Conservation (phyloP, 2,329 filamentous ascomycete genomes). For the Fusarium clavum region DNA sequence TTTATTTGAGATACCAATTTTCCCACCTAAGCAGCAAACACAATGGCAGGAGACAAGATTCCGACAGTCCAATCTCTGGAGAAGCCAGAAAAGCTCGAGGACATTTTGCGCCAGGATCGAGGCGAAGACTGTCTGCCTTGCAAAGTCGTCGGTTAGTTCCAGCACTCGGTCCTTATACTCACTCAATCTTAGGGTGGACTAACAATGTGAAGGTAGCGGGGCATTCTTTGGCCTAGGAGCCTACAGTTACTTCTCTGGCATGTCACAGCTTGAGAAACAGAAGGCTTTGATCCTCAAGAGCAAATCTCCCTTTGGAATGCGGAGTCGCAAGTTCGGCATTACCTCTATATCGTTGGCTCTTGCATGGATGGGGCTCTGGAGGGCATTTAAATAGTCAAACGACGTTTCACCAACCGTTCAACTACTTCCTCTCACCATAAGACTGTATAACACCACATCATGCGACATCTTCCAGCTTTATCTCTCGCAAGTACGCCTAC, state of each 20-base stretch:
- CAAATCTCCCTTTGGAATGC: constrained; percentile 78
- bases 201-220: constrained; percentile 68
- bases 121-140: constrained; percentile 78
- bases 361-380: constrained; percentile 77
- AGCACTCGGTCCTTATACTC: constrained; percentile 6
- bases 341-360: constrained; percentile 74
- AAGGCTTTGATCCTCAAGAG: constrained; percentile 74
- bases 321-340: constrained; percentile 75
- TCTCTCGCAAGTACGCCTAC: background rate
- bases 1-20: background rate
- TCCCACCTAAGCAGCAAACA: constrained; percentile 3
- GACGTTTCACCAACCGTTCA: background rate
- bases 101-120: constrained; percentile 66
- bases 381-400: constrained; percentile 62
- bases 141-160: constrained; percentile 73
- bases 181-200: constrained; percentile 20
- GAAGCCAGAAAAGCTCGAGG: constrained; percentile 71
- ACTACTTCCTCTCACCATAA: constrained; percentile 25
- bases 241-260: constrained; percentile 83
- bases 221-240: constrained; percentile 80
- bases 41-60: constrained; percentile 56
- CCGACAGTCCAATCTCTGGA: constrained; percentile 66
- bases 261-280: constrained; percentile 75
- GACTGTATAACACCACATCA: background rate
- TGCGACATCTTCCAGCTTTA: background rate